A percentile compares a stretch with the other conserved stretches of the same genome.
Evolutionary conservation across 139 green algal genomes (phyloP).

Genomic region (Micractinium conductrix): DNA sequence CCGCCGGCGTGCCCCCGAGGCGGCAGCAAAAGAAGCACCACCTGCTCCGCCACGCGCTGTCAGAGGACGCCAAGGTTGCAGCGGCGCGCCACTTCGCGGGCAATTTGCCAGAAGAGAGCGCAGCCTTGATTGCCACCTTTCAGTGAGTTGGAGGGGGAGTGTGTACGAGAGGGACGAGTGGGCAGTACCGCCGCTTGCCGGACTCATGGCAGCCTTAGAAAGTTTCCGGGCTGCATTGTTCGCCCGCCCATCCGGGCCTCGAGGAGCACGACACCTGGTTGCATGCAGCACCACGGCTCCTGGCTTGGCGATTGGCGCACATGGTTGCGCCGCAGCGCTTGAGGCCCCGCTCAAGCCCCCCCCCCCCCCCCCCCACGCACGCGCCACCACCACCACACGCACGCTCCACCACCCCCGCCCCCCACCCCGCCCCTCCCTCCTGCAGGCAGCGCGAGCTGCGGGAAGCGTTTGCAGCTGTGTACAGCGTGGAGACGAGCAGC

Average conservation of each 20-base stretch:
- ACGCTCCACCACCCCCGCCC: neutral
- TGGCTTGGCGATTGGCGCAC: neutral
- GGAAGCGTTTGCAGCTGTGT: neutral
- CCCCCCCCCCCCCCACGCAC: too few species aligned
- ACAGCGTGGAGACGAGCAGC: neutral
- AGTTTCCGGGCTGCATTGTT: neutral
- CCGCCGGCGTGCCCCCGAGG: too few species aligned
- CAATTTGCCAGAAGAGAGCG: neutral
- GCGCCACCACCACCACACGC: too few species aligned
- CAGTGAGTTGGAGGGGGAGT: slow-evolving; percentile 1
- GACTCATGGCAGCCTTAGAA: neutral
- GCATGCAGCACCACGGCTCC: neutral
- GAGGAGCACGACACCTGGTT: too few species aligned
- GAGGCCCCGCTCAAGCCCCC: too few species aligned
- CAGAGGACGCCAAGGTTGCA: neutral
- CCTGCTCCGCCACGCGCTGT: neutral
- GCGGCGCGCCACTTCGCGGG: neutral
- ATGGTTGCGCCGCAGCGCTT: neutral
- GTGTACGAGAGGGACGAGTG: too few species aligned
- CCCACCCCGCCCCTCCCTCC: neutral
- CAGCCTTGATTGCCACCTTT: neutral
- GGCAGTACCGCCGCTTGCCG: too few species aligned
- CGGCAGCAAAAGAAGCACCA: neutral
- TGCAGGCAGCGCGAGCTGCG: slow-evolving; percentile 8
- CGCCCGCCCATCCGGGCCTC: too few species aligned